Base-by-base conservation (phyloP, 192 early-diverging fungal genomes). In the Dissophora ornata region DNA sequence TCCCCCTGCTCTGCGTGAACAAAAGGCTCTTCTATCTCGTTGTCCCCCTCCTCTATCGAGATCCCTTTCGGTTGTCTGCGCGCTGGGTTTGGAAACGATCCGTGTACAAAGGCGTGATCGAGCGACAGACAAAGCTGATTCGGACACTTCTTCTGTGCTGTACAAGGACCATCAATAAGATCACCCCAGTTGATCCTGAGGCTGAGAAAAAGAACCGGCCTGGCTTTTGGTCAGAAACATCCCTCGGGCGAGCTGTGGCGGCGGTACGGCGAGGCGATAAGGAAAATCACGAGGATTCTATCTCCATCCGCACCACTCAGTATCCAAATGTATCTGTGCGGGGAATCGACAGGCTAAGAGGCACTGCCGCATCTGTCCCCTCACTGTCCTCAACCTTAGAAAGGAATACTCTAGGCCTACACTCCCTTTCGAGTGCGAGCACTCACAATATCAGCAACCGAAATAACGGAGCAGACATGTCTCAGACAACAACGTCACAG, bases 41-140 rank as follows among this genome's bases (percentile, higher is more conserved):
- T 8, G 68, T 70, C 5, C 68, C 57, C 16, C 15, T 61, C 12
- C 68, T 70, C 58, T 70, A 70, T 32, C 50, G 51, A 32, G 68
- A 70, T 34, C 68, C 68, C 19, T 70, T 70, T 42, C 51, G 57
- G 18, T 58, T 70, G 24, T 59, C 57, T 12, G 57, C 68, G 3
- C 68, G 68, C 4, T 59, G 68, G 57, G 57, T 70, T 34, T 62
- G 58, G 56, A 70, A 70, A n/a, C 49, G 58, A 21, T 70, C 58
- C 3, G 40, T 70, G 12, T 70, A 70, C 52, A 59, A 59, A 21
- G 68, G 57, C 47, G 68, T 70, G 32, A 70, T 70, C 10, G 68
- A 70, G 12, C 38, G 68, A 22, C 68, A 70, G 26, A 70, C 68
- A 30, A 70, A 70, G 44, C 26, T 70, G 57, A 70, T 70, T 55